Base-by-base conservation (phyloP, 1,139 yeast species). In the Pichia terricola region DNA sequence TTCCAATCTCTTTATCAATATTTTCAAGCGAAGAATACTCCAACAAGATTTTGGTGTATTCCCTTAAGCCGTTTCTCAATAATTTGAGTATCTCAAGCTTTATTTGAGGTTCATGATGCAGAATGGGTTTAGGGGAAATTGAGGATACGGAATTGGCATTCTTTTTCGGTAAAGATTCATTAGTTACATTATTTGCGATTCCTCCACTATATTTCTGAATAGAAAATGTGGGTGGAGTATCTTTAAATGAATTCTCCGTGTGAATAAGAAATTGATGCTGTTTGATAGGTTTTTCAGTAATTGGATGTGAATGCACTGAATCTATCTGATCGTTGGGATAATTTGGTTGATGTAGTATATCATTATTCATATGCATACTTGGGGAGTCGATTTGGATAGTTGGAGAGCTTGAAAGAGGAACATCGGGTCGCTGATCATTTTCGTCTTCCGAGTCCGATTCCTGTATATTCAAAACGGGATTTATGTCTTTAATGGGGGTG, bases 381-480 rank as follows among this genome's bases (percentile, higher is more conserved):
- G 57, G 58, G 1, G 58, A 54, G 28, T 52, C 53, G 2, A 51
- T 42, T 4, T 52, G 52, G 3, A 53, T 49, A 0, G 56, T 51
- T 28, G 56, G 57, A 33, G 55, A 51, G 30, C 56, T 52, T n/a
- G 46, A 53, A 8, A 42, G 41, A 11, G 22, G 22, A 16, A 16
- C 22, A 16, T 45, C 38, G 10, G 7, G 45, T 26, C 35, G 40
- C 16, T 36, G 28, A 25, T 33, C 45, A 16, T 45, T 32, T 7
- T 47, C 44, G 33, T 22, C 22, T 32, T 30, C 32, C 2, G 32
- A 10, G 10, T 30, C 32, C 22, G 22, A 16, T 16, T 16, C 22
- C 22, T 16, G 22, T 16, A 16, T 16, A 16, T 16, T 16, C 22
- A 16, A 16, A 16, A 16, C 22, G 22, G 22, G 22, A 16, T 16